Percentiles rank a stretch among this genome's conserved stretches.
Conservation (phyloP, 1,139 yeast species). For the Taphrina deformans region DNA sequence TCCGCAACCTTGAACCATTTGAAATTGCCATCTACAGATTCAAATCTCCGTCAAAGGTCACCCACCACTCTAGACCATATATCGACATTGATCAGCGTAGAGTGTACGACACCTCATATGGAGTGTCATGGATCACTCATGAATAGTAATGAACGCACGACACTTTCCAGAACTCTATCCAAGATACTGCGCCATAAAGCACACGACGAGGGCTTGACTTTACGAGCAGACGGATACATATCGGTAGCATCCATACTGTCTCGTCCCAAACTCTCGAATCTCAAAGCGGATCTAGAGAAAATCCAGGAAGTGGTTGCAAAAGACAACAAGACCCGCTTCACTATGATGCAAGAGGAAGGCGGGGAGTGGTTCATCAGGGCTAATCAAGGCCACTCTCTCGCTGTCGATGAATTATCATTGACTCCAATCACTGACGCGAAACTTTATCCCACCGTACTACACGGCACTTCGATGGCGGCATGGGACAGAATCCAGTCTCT, state of each 20-base stretch:
- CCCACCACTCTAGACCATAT: not conserved
- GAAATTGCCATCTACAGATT: not conserved
- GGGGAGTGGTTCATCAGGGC: conserved; percentile 63
- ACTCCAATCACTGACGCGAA: conserved; percentile 36
- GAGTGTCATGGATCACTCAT: not conserved
- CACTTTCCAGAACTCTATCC: conserved; percentile 53
- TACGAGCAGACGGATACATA: conserved; percentile 63
- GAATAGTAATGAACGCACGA: conserved; percentile 16
- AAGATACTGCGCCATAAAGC: conserved; percentile 85
- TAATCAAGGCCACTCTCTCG: conserved; percentile 84
- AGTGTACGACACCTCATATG: too few species aligned
- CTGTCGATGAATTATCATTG: conserved; percentile 52
- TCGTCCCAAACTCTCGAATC: conserved; percentile 59
- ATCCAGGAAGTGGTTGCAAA: conserved; percentile 59
- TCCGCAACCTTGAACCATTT: too few species aligned
- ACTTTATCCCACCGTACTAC: conserved; percentile 53
- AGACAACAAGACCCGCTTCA: conserved; percentile 72
- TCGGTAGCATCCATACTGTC: conserved; percentile 43
- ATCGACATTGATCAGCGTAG: too few species aligned
- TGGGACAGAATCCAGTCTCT: conserved; percentile 51
- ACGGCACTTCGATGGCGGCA: conserved; percentile 70
- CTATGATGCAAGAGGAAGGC: conserved; percentile 46
- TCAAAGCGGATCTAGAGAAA: conserved; percentile 57
- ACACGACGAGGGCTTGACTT: conserved; percentile 60
- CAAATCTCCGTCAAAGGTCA: not conserved